Base-by-base conservation (phyloP, 495 filamentous ascomycete genomes). In the Neurospora tetrasperma region DNA sequence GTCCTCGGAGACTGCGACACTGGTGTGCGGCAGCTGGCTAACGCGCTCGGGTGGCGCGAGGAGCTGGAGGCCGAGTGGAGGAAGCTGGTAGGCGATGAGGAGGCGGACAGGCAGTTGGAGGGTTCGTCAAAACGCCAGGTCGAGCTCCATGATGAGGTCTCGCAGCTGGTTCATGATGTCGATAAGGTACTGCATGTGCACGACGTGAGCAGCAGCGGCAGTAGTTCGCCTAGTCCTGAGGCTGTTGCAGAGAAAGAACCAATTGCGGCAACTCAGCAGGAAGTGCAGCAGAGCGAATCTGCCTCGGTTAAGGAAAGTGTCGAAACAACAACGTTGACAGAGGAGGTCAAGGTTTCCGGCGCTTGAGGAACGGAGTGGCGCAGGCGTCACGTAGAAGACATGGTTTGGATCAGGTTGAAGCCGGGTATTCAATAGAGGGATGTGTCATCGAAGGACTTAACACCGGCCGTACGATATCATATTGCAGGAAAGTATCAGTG, bases 1-100 rank as follows among this genome's bases (percentile, higher is more conserved):
- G 78, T 75, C 41, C 71, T 84, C 54, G 79, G 79, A 31, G 80
- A 80, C 70, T 97, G 93, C 81, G 96, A 99, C 85, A 81, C 84
- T 2, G 94, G 94, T 1, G 90, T 98, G n/a, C 86, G 91, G 75
- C 90, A 89, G 80, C 86, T 99, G 59, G 96, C 96, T 14, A 84
- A 89, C 75, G 91, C 89, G 41, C 84, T 97, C 69, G 95, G 93
- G 0, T 99, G 96, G 95, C 82, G 89, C 18, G 89, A 94, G 59
- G 95, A 98, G 76, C 84, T 99, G 41, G 93, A 97, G 73, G 74
- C 75, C 0, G 41, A 76, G 74, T 86, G 85, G 85, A 74, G 79
- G 18, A 74, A 71, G 16, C 43, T 83, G 35, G 83, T 85, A 6
- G 84, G 84, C 4, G 78, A 81, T 11, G 74, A 80, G 40, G 85